These are phyloP conservation scores for Corylus avellana DNA, from an alignment of 306 rosid genomes.

Conservation along the genomic window DNA sequence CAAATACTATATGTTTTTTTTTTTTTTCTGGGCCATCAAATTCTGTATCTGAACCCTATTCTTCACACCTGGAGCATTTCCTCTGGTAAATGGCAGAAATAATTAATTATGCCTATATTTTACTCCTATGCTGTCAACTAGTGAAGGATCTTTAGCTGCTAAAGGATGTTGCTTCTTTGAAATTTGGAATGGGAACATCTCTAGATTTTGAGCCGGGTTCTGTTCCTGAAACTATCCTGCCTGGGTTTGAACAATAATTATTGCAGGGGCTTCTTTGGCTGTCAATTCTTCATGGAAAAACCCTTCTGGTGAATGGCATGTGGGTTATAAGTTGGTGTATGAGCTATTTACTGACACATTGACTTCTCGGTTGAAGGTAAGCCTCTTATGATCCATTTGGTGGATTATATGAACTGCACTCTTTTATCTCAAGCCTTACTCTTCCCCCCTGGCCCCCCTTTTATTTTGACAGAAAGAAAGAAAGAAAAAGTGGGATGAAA, in stretches of 20 bases:
- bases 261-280: constrained; percentile 68
- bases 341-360: constrained; percentile 74
- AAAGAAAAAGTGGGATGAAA: constrained; percentile 87
- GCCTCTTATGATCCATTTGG: background rate
- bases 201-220: background rate
- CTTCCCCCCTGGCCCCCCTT: constrained; percentile 11
- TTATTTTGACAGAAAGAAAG: constrained; percentile 64
- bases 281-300: constrained; percentile 85
- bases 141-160: background rate
- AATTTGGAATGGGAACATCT: background rate
- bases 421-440: background rate
- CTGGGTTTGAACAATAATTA: constrained; percentile 33
- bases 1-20: background rate
- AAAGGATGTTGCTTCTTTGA: background rate
- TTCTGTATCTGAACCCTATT: background rate
- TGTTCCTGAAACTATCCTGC: constrained; percentile 4
- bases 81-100: background rate
- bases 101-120: background rate
- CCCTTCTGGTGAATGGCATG: constrained; percentile 98
- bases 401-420: background rate
- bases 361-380: constrained; percentile 89
- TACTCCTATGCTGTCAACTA: background rate
- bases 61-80: background rate
- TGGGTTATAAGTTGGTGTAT: constrained; percentile 83
- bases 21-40: background rate